Conservation (phyloP, 2,329 filamentous ascomycete species). For the Chaetomium strumarium region DNA sequence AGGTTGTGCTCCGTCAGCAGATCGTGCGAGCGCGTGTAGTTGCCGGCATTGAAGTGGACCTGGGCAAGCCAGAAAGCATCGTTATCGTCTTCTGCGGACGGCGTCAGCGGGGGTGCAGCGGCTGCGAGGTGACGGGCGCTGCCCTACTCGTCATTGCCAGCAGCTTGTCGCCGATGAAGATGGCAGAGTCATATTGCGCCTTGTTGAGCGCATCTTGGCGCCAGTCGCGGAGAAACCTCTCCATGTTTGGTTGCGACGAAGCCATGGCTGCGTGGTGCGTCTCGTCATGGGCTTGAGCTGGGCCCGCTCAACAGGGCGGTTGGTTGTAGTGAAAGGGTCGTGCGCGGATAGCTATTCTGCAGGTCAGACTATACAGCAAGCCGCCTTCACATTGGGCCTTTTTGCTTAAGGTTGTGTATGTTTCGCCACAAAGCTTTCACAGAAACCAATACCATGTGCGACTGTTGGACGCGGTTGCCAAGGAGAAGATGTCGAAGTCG, state of each 20-base stretch:
- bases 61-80: conserved; percentile 98
- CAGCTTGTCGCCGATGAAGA: conserved; percentile 96
- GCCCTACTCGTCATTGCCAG: conserved; percentile 81
- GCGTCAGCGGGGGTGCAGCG: conserved; percentile 2
- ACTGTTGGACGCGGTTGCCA: conserved; percentile 11
- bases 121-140: background rate
- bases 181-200: conserved; percentile 92
- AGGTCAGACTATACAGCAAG: too few relatives aligned
- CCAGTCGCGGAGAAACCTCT: conserved; percentile 90
- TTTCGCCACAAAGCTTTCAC: background rate
- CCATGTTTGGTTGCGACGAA: conserved; percentile 53
- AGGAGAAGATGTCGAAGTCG: background rate
- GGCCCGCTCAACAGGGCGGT: too few relatives aligned
- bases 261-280: conserved; percentile 11
- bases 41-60: conserved; percentile 90
- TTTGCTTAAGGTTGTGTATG: background rate
- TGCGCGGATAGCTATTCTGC: too few relatives aligned
- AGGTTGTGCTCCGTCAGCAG: conserved; percentile 82
- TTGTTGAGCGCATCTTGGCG: conserved; percentile 92
- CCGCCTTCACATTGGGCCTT: too few relatives aligned
- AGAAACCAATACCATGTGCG: background rate
- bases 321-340: too few relatives aligned
- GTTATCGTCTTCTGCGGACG: conserved; percentile 68
- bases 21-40: conserved; percentile 85
- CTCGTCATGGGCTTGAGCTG: conserved; percentile 6